Percentiles rank a stretch among this genome's conserved stretches.
phyloP scores from a whole-genome alignment of 768 basidiomycete genomes.

The Lactifluus pinguis region DNA sequence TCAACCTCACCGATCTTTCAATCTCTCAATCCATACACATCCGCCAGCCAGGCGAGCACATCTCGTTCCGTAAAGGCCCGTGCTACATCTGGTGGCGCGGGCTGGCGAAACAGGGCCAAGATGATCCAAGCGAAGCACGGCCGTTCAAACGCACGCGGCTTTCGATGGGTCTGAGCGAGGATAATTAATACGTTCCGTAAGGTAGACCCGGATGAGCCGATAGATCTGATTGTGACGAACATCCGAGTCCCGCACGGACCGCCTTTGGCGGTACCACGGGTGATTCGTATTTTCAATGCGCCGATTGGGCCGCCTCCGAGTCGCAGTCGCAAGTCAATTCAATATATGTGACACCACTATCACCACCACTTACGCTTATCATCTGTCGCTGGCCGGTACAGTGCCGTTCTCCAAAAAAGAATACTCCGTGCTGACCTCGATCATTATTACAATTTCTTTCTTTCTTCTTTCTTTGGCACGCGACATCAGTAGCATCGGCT shows the following conservation, averaged over 20 bases:
- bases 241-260: conserved; percentile 2
- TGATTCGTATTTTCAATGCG: not conserved
- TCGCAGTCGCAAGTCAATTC: conserved; percentile 3
- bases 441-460: too few relatives aligned
- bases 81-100: conserved; percentile 9
- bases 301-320: not conserved
- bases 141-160: conserved; percentile 6
- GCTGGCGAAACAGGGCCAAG: not conserved
- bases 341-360: not conserved
- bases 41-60: not conserved
- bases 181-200: conserved; percentile 13
- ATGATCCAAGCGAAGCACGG: not conserved
- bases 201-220: conserved; percentile 8
- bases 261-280: conserved; percentile 12
- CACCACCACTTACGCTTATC: too few relatives aligned
- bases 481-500: too few relatives aligned
- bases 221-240: conserved; percentile 1
- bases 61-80: conserved; percentile 12
- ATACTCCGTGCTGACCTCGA: too few relatives aligned
- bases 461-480: too few relatives aligned
- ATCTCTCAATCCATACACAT: not conserved
- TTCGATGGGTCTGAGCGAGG: not conserved
- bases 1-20: conserved; percentile 15
- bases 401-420: too few relatives aligned
- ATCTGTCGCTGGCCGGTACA: too few relatives aligned